phyloP scores from a whole-genome alignment of 495 filamentous ascomycete genomes.

The Tuber indicum region DNA sequence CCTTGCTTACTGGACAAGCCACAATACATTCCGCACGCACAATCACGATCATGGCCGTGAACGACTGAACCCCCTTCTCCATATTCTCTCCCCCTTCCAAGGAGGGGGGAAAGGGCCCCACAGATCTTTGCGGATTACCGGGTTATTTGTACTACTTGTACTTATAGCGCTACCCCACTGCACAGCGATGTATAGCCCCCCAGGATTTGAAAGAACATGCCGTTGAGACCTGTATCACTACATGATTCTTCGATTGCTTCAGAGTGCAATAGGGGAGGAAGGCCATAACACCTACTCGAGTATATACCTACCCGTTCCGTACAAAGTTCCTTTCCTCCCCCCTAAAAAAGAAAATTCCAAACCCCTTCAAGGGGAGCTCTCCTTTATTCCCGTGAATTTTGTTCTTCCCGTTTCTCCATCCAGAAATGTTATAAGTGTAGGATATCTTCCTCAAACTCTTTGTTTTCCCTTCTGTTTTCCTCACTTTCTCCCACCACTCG shows the following conservation, averaged over 20 bases:
- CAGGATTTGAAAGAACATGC: not conserved
- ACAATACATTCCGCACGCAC: not conserved
- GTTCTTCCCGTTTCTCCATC: not conserved
- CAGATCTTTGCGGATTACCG: not conserved
- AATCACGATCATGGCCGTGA: not conserved
- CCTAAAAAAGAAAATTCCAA: not conserved
- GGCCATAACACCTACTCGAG: not conserved
- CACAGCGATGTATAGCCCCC: too few species aligned
- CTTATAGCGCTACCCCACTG: too few species aligned
- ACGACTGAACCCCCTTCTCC: not conserved
- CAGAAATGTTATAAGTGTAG: not conserved
- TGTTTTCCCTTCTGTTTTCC: not conserved
- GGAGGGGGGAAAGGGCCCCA: not conserved
- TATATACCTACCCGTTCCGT: not conserved
- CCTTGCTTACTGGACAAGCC: not conserved
- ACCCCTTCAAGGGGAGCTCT: not conserved
- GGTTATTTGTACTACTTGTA: not conserved
- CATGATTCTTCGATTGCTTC: not conserved
- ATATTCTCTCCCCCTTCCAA: not conserved
- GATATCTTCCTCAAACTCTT: not conserved
- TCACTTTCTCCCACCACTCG: not conserved
- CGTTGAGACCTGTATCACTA: slow-evolving; percentile 3
- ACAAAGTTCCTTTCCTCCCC: not conserved
- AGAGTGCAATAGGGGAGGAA: not conserved
- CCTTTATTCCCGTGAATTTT: not conserved